phyloP scores from a whole-genome alignment of 2,329 filamentous ascomycete genomes.

The Pseudopithomyces chartarum region DNA sequence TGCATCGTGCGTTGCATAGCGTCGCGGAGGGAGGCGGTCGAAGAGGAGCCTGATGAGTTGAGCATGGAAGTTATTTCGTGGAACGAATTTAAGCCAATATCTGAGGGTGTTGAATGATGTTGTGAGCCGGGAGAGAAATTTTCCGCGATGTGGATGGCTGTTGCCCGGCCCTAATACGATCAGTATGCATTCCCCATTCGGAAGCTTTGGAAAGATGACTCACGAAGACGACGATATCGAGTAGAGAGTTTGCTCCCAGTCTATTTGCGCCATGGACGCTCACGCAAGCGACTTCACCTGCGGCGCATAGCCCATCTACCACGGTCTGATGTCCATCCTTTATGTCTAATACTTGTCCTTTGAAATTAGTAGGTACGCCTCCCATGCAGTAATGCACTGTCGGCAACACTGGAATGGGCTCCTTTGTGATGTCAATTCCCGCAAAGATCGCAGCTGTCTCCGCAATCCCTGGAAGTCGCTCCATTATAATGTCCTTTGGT shows the following conservation, averaged over 20 bases:
- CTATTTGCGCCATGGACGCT: constrained; percentile 57
- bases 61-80: constrained; percentile 45
- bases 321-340: constrained; percentile 45
- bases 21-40: constrained; percentile 45
- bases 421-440: constrained; percentile 55
- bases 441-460: constrained; percentile 57
- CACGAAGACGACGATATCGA: constrained; percentile 57
- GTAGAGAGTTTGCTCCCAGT: constrained; percentile 54
- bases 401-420: constrained; percentile 57
- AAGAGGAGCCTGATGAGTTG: constrained; percentile 41
- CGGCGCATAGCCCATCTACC: constrained; percentile 55
- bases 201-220: constrained; percentile 8
- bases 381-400: constrained; percentile 61
- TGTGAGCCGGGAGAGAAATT: constrained; percentile 45
- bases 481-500: constrained; percentile 53
- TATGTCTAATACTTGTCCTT: constrained; percentile 53
- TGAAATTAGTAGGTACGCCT: constrained; percentile 56
- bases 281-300: constrained; percentile 56
- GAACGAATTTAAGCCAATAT: constrained; percentile 44
- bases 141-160: constrained; percentile 48
- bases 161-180: constrained; percentile 47
- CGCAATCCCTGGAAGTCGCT: constrained; percentile 56
- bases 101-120: constrained; percentile 39
- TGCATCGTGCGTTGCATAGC: constrained; percentile 56
- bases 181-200: background rate